Base-by-base conservation (phyloP, 2,329 filamentous ascomycete genomes). In the Hymenoscyphus repandus region DNA sequence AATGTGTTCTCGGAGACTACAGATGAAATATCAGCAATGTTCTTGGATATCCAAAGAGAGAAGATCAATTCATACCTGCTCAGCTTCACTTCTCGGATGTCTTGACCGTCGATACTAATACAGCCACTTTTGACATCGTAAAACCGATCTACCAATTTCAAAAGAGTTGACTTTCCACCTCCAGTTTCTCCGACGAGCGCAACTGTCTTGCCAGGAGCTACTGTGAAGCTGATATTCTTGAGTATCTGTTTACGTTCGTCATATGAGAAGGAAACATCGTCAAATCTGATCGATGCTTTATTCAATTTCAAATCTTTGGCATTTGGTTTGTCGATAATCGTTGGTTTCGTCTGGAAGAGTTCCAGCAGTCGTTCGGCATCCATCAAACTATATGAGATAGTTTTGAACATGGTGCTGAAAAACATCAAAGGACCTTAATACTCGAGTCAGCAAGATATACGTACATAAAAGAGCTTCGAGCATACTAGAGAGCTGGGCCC, bases 281-380 rank as follows among this genome's bases (percentile, higher is more conserved):
- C 57, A 44, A 71, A 63, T 31, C 61, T 56, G 42, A 64, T 58
- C 33, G 68, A 56, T 22, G 66, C 66, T 18, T 69, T 69, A 0
- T 66, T 67, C 7, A 79, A 62, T 0, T 66, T 59, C 1, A 86
- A 65, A 1, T 70, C 62, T 11, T 58, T 63, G 0, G 78, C 77
- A 7, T 66, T 68, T 2, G 71, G 67, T 32, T 67, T 68, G 40
- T 84, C 77, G 0, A 65, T 63, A 6, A 86, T 73, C 1, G 71
- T 75, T 0, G 82, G 74, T 51, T 83, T 76, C 6, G 77, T 80
- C 43, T 78, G 73, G 6, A 86, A 69, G 1, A 86, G 70, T 52
- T 74, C 68, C 0, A 78, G 71, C 5, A 85, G 69, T 3, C 80
- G 74, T 60, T 88, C 84, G 0, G 83, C 81, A 59, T 87, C 80